These are phyloP conservation scores for Venturia asperata DNA, from an alignment of 2,329 filamentous ascomycete species.

Conservation along the genomic window DNA sequence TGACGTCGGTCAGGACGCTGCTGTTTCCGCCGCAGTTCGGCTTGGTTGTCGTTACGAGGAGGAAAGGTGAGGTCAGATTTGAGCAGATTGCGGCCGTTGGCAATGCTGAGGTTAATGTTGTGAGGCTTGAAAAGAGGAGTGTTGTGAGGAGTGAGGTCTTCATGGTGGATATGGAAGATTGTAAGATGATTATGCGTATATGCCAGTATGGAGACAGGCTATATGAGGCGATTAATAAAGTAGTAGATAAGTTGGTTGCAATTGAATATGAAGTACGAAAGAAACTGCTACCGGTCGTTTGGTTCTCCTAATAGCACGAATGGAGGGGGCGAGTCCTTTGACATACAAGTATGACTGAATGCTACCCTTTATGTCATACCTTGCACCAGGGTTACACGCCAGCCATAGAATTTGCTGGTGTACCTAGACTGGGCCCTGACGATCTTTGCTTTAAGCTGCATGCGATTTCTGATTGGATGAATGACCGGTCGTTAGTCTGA, in stretches of 20 bases:
- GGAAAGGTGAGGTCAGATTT: neutral
- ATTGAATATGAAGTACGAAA: neutral
- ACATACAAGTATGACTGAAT: neutral
- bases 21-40: neutral
- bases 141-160: constrained; percentile 1
- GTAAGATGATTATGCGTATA: neutral
- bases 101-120: neutral
- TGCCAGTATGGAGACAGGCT: neutral
- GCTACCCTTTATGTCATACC: constrained; percentile 2
- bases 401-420: constrained; percentile 9
- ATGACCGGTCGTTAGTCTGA: neutral
- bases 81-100: neutral
- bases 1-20: constrained; percentile 20
- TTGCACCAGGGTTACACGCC: neutral
- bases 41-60: neutral
- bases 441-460: neutral
- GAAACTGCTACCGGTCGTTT: neutral
- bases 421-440: constrained; percentile 5
- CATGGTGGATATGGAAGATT: neutral
- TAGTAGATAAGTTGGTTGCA: neutral
- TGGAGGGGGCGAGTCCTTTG: neutral
- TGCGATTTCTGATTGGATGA: neutral
- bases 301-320: too few relatives aligned
- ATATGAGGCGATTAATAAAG: neutral
- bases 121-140: neutral